phyloP scores from a whole-genome alignment of 345 rosid species.

The Brassica incana region DNA sequence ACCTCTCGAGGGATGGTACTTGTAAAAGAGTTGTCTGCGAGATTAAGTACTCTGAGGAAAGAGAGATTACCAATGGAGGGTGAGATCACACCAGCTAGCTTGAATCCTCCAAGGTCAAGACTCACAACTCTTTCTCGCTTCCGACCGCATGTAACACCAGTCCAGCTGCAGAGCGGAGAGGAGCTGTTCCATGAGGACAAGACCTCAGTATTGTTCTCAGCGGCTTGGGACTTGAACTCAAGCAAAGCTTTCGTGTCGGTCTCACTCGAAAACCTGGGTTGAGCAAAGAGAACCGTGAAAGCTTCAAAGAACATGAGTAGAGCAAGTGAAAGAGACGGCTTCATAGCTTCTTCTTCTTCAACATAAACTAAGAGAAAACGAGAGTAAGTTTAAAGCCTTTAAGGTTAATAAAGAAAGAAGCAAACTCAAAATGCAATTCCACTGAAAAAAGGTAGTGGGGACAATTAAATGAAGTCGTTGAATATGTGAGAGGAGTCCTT shows the following conservation, averaged over 20 bases:
- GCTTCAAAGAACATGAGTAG: conserved; percentile 2
- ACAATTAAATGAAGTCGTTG: neutral
- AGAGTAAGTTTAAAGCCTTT: neutral
- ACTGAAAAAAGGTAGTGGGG: neutral
- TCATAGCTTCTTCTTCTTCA: conserved; percentile 18
- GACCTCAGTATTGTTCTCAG: conserved; percentile 20
- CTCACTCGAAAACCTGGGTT: conserved; percentile 24
- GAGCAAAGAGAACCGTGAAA: neutral
- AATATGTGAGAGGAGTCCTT: neutral
- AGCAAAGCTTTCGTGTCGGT: conserved; percentile 31
- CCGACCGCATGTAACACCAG: conserved; percentile 32
- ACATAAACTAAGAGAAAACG: neutral
- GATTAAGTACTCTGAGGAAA: conserved; percentile 33
- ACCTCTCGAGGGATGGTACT: conserved; percentile 29
- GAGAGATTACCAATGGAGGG: conserved; percentile 44
- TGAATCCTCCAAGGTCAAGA: conserved; percentile 31
- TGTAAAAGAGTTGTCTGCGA: conserved; percentile 31
- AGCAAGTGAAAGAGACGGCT: conserved; percentile 27
- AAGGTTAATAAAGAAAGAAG: conserved; percentile 3
- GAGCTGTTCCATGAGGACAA: conserved; percentile 35
- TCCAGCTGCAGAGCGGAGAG: conserved; percentile 29
- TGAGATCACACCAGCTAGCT: conserved; percentile 26
- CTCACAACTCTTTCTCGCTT: conserved; percentile 27
- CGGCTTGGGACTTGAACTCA: conserved; percentile 35
- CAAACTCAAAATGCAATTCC: conserved; percentile 12